Conservation (phyloP, 2,329 filamentous ascomycete species). For the Septoria petroselini region DNA sequence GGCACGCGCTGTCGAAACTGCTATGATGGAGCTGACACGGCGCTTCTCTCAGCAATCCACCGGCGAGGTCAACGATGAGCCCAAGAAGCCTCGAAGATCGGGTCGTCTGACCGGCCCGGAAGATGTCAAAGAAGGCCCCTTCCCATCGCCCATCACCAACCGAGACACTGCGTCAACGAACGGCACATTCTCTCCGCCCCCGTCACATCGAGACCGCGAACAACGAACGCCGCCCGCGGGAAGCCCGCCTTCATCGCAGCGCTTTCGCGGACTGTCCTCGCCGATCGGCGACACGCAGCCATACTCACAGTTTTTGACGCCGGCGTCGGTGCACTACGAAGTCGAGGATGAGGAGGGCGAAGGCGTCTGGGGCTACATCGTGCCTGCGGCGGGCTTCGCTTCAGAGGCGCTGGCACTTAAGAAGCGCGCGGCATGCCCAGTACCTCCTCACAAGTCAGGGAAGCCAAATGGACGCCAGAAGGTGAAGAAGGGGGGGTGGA, state of each 20-base stretch:
- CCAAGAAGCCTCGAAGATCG: conserved; percentile 82
- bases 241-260: conserved; percentile 34
- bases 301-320: conserved; percentile 76
- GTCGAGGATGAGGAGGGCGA: conserved; percentile 80
- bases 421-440: conserved; percentile 67
- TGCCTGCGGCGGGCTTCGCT: conserved; percentile 63
- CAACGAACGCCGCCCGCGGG: conserved; percentile 44
- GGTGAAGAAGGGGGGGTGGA: conserved; percentile 51
- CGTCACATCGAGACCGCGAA: conserved; percentile 33
- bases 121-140: conserved; percentile 57
- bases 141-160: conserved; percentile 78
- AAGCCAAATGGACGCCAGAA: conserved; percentile 44
- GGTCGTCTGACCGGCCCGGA: conserved; percentile 57
- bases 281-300: conserved; percentile 69
- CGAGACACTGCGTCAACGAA: conserved; percentile 58
- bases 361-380: conserved; percentile 92
- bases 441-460: conserved; percentile 45
- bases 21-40: conserved; percentile 8
- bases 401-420: conserved; percentile 66
- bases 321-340: conserved; percentile 69
- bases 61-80: conserved; percentile 62
- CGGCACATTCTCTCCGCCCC: conserved; percentile 1
- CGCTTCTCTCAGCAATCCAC: conserved; percentile 57
- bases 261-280: conserved; percentile 49
- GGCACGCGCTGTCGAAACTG: conserved; percentile 30